Evolutionary conservation across 2,329 filamentous ascomycete genomes (phyloP), one percentile per base, ranked within the genome.

Genomic region (Sporothrix globosa): DNA sequence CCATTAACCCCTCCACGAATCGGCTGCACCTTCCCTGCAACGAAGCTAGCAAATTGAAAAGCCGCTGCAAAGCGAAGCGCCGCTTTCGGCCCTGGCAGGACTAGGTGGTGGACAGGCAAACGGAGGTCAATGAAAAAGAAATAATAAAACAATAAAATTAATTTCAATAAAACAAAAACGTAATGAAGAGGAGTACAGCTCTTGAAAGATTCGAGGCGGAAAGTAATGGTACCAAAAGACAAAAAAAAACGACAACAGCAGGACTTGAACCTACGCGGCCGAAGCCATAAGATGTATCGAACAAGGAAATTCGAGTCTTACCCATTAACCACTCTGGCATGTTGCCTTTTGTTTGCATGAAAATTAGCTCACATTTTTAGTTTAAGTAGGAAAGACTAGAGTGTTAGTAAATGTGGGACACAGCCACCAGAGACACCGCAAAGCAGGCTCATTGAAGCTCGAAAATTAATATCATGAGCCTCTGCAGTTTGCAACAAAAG

Each of bases 291-390:
- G 58, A 63, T 63, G 11, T 54, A 54, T 30, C 52, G 52, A 54
- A 54, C 21, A 5, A 30, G 52, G 52, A 30, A 54, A 54, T 63
- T 63, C 58, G 58, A 63, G 58, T 63, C 58, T 63, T 63, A 63
- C 58, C 58, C 58, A 63, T 63, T 63, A 63, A 63, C 58, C 58
- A 63, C 58, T 63, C 58, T 63, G 58, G 58, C 58, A 63, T 63
- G 58, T 63, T 63, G 58, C 58, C 58, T 63, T 46, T 1, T 27
- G 4, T 3, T 44, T 27, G 24, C 4, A 14, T 63, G 39, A 27
- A 27, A 61, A 3, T 9, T 19, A 27, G 58, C 21, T 2, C 1
- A 21, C 3, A 19, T 2, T 39, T 44, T 10, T 10, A 1, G 14
- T 5, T 46, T 63, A 63, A 46, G 30, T 63, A 46, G 4, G 48